Percentiles rank a stretch among this genome's conserved stretches.
These are phyloP conservation scores for Debaryomyces maramus DNA, from an alignment of 805 yeast genomes.

Conservation along the genomic window DNA sequence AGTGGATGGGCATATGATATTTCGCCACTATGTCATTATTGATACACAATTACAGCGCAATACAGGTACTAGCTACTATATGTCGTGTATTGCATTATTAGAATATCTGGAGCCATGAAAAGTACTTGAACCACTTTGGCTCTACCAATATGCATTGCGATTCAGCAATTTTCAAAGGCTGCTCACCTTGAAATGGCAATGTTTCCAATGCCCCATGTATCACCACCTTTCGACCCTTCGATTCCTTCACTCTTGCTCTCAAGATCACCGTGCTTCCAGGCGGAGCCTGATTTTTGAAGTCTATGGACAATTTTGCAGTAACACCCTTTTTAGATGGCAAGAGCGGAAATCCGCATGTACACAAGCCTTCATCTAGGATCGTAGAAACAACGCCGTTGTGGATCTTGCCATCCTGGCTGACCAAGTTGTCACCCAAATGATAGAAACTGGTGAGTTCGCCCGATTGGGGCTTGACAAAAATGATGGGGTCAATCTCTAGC, in stretches of 20 bases:
- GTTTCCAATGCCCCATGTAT: constrained; percentile 68
- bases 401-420: constrained; percentile 69
- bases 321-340: constrained; percentile 85
- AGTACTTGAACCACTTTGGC: constrained; percentile 83
- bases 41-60: constrained; percentile 67
- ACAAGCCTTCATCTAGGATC: constrained; percentile 78
- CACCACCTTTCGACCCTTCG: constrained; percentile 78
- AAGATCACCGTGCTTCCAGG: constrained; percentile 67
- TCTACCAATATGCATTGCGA: constrained; percentile 77
- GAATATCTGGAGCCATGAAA: constrained; percentile 40
- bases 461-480: constrained; percentile 50
- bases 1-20: too few species aligned
- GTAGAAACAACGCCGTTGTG: constrained; percentile 83
- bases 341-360: constrained; percentile 80
- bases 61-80: too few species aligned
- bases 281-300: constrained; percentile 62
- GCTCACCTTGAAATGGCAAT: constrained; percentile 34
- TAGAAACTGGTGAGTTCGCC: constrained; percentile 63
- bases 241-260: constrained; percentile 61
- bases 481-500: constrained; percentile 74
- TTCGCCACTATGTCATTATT: constrained; percentile 64
- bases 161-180: constrained; percentile 49
- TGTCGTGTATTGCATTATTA: too few species aligned
- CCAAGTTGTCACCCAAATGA: constrained; percentile 65
- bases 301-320: constrained; percentile 72